Base-by-base conservation (phyloP, 1,284 basidiomycete genomes). In the Vanrija pseudolonga region DNA sequence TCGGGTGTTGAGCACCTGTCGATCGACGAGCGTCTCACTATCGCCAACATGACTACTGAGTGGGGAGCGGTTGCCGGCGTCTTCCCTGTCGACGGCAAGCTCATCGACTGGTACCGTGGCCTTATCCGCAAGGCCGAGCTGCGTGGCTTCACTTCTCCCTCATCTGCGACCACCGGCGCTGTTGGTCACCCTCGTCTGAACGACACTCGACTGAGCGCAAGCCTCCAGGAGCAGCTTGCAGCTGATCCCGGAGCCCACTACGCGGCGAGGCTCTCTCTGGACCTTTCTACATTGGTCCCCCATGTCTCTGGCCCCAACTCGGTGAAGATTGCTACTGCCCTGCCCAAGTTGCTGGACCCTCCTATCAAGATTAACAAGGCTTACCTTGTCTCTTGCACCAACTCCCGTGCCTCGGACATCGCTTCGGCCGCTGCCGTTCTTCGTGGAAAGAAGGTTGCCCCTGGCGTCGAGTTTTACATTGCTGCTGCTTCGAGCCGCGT, bases 11-110 rank as follows among this genome's bases (percentile, higher is more conserved):
- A 82, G 22, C 81, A 85, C 32, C 80, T 99, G 42, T 79, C 84
- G 0, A 82, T 99, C 43, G 95, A 99, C 70, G 93, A 98, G 69
- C 84, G 95, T 36, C 80, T 99, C 50, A 95, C 95, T 0, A 98
- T 98, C 61, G 82, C 92, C 32, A 96, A 96, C 76, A 98, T 98
- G 95, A 98, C 95, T 4, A 98, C 96, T 17, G 95, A 99, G 74
- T 99, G 95, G 95, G 95, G 95, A 48, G 95, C 95, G 1, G 84
- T 99, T 1, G 92, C 86, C 7, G 95, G 95, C 41, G 85, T 97
- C 14, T 98, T 99, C 80, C 94, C 95, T 0, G 87, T 93, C 9
- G 95, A 99, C 73, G 81, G 85, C 36, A 84, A 84, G 15, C 83
- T 92, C 6, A 73, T 94, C 38, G 74, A 85, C 22, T 99, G 94